Percentiles rank a stretch among this genome's conserved stretches.
Conservation (phyloP, 345 rosid species). For the Citrus trifoliata region DNA sequence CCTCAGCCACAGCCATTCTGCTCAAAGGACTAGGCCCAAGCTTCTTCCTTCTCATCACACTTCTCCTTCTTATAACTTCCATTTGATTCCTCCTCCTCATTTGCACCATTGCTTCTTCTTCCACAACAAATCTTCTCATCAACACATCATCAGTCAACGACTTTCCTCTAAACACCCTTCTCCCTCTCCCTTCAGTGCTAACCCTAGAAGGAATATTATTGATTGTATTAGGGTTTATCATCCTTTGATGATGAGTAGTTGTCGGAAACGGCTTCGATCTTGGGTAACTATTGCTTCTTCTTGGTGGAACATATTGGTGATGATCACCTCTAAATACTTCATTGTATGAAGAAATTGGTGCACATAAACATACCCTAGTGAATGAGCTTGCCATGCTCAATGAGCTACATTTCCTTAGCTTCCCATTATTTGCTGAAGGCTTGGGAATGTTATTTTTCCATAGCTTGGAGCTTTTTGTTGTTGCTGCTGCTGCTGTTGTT, state of each 20-base stretch:
- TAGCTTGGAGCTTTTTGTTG: constrained; percentile 16
- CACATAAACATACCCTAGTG: constrained; percentile 87
- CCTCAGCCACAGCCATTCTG: constrained; percentile 68
- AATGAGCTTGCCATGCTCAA: constrained; percentile 71
- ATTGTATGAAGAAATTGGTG: constrained; percentile 83
- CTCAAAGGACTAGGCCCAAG: constrained; percentile 92
- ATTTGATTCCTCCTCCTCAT: constrained; percentile 71
- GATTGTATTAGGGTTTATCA: constrained; percentile 15
- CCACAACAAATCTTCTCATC: constrained; percentile 93
- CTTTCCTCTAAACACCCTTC: constrained; percentile 79
- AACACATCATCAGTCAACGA: constrained; percentile 80
- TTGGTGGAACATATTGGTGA: constrained; percentile 46
- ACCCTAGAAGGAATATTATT: constrained; percentile 27
- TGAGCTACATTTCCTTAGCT: constrained; percentile 73
- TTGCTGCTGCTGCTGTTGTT: neutral
- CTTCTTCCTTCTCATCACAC: constrained; percentile 54
- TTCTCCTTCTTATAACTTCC: constrained; percentile 78
- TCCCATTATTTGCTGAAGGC: constrained; percentile 15
- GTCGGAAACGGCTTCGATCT: constrained; percentile 49
- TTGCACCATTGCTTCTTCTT: constrained; percentile 93
- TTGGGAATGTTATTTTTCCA: constrained; percentile 51
- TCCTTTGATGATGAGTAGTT: neutral
- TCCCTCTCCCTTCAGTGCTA: constrained; percentile 67
- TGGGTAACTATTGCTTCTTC: constrained; percentile 88
- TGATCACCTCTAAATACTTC: constrained; percentile 65